Conservation (phyloP, 352 stramenopile species). For the Thalassiosira pacifica region DNA sequence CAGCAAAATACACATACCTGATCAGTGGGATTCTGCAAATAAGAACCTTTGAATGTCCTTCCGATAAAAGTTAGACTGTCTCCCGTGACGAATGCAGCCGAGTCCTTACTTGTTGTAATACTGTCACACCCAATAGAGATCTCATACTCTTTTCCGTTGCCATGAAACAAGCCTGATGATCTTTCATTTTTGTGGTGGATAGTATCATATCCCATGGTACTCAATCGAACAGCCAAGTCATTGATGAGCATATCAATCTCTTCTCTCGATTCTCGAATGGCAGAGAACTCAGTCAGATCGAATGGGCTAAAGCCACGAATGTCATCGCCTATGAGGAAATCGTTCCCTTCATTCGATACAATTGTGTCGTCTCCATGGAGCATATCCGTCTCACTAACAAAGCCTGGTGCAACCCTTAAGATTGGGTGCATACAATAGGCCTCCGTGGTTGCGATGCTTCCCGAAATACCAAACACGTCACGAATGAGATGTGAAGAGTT, state of each 20-base stretch:
- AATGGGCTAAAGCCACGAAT: slow-evolving; percentile 41
- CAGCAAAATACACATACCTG: neutral
- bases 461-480: slow-evolving; percentile 43
- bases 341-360: slow-evolving; percentile 15
- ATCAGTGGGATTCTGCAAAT: neutral
- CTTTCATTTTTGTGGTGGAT: slow-evolving; percentile 14
- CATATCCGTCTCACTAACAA: slow-evolving; percentile 22
- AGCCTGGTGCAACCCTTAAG: slow-evolving; percentile 46
- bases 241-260: slow-evolving; percentile 33
- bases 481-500: slow-evolving; percentile 22
- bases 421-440: slow-evolving; percentile 48
- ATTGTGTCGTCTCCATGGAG: slow-evolving; percentile 37
- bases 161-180: slow-evolving; percentile 6
- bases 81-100: too few relatives aligned
- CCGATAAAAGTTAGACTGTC: slow-evolving; percentile 52
- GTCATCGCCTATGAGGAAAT: slow-evolving; percentile 53
- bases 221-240: slow-evolving; percentile 35
- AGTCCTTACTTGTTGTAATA: slow-evolving; percentile 42
- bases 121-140: slow-evolving; percentile 34
- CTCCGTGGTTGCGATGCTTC: slow-evolving; percentile 14
- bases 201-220: slow-evolving; percentile 35
- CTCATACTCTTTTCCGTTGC: slow-evolving; percentile 11
- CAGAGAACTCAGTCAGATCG: slow-evolving; percentile 42
- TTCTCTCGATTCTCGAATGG: slow-evolving; percentile 22
- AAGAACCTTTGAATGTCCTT: slow-evolving; percentile 29